Evolutionary conservation across 208 protist species (phyloP).

Genomic region (Trichomonas tenax): DNA sequence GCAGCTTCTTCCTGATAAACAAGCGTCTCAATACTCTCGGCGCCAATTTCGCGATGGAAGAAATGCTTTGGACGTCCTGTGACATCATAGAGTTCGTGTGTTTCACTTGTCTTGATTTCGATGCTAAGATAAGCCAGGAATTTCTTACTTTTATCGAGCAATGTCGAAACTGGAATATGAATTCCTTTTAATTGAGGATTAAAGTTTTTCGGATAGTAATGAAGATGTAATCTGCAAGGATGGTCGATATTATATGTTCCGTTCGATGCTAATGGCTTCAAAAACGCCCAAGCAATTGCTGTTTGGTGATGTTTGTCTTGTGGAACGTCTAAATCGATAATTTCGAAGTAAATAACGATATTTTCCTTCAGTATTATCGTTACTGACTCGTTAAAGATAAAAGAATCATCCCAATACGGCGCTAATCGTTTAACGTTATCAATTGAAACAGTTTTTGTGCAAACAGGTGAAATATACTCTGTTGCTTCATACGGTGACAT

Average conservation of each 20-base stretch:
- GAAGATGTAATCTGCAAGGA: background rate
- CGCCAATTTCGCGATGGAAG: background rate
- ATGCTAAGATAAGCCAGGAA: background rate
- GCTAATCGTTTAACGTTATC: background rate
- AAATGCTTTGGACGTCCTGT: background rate
- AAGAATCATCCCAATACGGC: background rate
- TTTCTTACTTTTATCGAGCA: background rate
- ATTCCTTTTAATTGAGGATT: background rate
- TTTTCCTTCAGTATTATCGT: background rate
- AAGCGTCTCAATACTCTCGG: background rate
- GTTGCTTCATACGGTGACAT: background rate
- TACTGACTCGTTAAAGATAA: background rate
- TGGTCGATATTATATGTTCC: background rate
- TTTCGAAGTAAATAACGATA: background rate
- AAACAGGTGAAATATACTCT: background rate
- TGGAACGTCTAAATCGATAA: background rate
- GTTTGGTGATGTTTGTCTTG: background rate
- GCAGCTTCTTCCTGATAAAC: background rate
- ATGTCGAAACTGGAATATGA: background rate
- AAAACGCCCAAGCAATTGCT: background rate
- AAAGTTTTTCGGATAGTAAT: background rate
- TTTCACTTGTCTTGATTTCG: background rate
- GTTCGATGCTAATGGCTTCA: background rate
- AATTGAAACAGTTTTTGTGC: background rate
- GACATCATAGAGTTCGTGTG: background rate